phyloP scores from a whole-genome alignment of 2,329 filamentous ascomycete genomes.

The Herpotrichia juniperi region DNA sequence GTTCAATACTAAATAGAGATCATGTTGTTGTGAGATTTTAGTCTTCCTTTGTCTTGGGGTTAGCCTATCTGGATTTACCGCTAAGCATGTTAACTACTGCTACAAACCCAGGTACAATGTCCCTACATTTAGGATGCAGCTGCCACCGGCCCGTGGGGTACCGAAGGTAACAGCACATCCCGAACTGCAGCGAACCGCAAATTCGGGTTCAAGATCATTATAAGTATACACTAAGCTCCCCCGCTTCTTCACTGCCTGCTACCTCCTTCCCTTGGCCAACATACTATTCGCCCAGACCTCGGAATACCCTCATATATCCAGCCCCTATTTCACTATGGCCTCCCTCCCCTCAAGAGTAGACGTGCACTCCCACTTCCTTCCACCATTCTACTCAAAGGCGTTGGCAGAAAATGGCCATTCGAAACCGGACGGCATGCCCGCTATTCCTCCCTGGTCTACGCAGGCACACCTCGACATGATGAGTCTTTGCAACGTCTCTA shows the following conservation, averaged over 20 bases:
- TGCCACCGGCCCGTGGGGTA: slow-evolving; percentile 3
- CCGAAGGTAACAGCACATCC: background rate
- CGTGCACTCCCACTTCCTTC: slow-evolving; percentile 56
- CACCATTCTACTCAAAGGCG: slow-evolving; percentile 49
- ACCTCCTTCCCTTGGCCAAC: background rate
- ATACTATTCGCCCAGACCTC: too few relatives aligned
- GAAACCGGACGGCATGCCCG: slow-evolving; percentile 59
- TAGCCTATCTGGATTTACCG: too few relatives aligned
- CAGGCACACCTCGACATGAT: slow-evolving; percentile 58
- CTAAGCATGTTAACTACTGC: too few relatives aligned
- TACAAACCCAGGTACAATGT: too few relatives aligned
- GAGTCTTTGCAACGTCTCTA: slow-evolving; percentile 55
- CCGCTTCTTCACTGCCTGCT: too few relatives aligned
- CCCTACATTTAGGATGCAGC: background rate
- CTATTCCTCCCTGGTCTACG: slow-evolving; percentile 53
- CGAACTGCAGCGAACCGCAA: background rate
- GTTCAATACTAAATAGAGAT: too few relatives aligned
- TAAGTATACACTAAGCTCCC: background rate
- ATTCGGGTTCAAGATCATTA: background rate
- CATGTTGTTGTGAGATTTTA: too few relatives aligned
- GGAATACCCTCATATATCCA: background rate
- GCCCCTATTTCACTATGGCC: slow-evolving; percentile 19
- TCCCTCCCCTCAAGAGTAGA: slow-evolving; percentile 49
- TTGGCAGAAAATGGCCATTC: slow-evolving; percentile 49
- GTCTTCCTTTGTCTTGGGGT: too few relatives aligned